Conservation (phyloP, 768 basidiomycete species). For the Mycena polygramma region DNA sequence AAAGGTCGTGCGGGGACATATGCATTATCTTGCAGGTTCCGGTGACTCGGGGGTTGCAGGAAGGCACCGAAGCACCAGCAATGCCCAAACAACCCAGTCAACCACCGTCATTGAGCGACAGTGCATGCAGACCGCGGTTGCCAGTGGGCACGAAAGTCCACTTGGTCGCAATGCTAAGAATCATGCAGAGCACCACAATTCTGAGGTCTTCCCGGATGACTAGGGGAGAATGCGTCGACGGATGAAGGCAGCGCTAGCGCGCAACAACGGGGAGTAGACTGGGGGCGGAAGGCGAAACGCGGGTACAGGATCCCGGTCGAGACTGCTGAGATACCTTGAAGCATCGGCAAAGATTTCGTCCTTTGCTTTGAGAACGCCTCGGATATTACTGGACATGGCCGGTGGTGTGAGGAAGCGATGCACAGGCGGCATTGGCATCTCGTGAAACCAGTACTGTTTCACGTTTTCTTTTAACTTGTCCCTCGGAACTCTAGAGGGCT, state of each 20-base stretch:
- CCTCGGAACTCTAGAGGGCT: not conserved
- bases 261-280: slow-evolving; percentile 4
- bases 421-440: not conserved
- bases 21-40: too few species aligned
- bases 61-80: too few species aligned
- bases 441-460: too few species aligned
- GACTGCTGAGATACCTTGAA: slow-evolving; percentile 9
- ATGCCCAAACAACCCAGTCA: too few species aligned
- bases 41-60: too few species aligned
- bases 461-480: too few species aligned
- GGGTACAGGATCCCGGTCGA: not conserved
- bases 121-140: too few species aligned
- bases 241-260: slow-evolving; percentile 13
- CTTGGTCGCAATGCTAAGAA: too few species aligned
- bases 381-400: not conserved
- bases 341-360: not conserved
- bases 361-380: slow-evolving; percentile 5
- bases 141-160: too few species aligned
- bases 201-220: not conserved
- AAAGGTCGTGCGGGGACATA: too few species aligned
- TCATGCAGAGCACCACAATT: not conserved
- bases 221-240: slow-evolving; percentile 8
- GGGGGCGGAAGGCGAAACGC: slow-evolving; percentile 18
- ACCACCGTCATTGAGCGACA: too few species aligned
- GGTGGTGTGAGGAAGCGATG: not conserved